Evolutionary conservation across 2,329 filamentous ascomycete genomes (phyloP), one percentile per base, ranked within the genome.

Genomic region (Peltaster fructicola): DNA sequence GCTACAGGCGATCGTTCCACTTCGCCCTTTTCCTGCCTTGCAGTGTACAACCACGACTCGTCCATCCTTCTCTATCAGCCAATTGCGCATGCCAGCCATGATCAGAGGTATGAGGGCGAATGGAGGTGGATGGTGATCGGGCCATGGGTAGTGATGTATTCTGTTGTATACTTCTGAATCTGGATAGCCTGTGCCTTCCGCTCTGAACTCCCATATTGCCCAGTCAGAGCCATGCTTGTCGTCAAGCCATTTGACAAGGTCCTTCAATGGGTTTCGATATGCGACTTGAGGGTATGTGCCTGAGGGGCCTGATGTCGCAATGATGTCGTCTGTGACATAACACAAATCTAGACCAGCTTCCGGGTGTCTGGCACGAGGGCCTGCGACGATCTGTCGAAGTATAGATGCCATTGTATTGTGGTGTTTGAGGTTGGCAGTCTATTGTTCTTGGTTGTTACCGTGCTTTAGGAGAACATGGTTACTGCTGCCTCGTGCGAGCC

Each of bases 151-250:
- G 53, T 98, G 88, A 35, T 75, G 68, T 35, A 95, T 73, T 3
- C 84, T 66, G 16, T 69, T 65, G 47, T 92, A 81, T 1, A 98
- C 85, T 30, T 84, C 78, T 10, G 72, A 67, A 45, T 98, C 88
- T 0, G 82, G 82, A 43, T 98, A 98, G 2, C 88, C 88, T 0
- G 88, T 93, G 4, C 88, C 88, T 50, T 98, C 88, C 17, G 82
- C 88, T 22, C 88, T 73, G 41, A 98, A 98, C 54, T 98, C 88
- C 81, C 85, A 98, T 42, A 98, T 92, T 3, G 76, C 72, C 88
- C 88, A 98, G 34, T 88, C 59, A 14, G 70, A 56, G 14, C 66
- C 74, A 52, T 98, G 88, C 43, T 82, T 80, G 21, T 64, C 58
- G 52, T 95, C 81, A 34, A 98, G 73, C 48, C 85, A 98, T 35